These are phyloP conservation scores for Diaporthe destruens DNA, from an alignment of 2,329 filamentous ascomycete genomes.

Conservation along the genomic window DNA sequence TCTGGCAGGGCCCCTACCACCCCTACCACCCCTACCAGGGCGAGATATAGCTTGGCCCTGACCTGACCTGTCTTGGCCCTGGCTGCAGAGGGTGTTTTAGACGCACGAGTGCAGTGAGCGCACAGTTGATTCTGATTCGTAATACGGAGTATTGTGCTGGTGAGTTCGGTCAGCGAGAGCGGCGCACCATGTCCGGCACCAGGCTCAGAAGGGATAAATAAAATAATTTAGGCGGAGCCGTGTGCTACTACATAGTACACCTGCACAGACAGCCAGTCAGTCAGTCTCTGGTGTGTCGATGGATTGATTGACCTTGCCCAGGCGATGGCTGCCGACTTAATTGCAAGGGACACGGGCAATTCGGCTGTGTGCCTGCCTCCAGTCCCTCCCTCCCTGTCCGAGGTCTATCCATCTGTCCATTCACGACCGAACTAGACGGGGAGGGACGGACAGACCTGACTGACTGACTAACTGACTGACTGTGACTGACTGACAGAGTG, in stretches of 20 bases:
- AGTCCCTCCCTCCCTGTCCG: background rate
- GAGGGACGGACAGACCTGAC: background rate
- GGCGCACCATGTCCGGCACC: background rate
- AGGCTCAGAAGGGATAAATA: constrained; percentile 5
- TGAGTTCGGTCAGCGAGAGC: constrained; percentile 30
- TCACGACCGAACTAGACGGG: background rate
- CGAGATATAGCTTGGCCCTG: background rate
- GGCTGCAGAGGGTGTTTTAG: background rate
- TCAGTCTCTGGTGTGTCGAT: background rate
- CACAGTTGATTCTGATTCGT: constrained; percentile 25
- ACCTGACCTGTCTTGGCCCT: background rate
- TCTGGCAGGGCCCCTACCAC: background rate
- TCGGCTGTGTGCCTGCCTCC: background rate
- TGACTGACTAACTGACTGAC: too few relatives aligned
- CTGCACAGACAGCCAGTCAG: too few relatives aligned
- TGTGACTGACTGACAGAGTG: too few relatives aligned
- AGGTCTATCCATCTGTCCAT: too few relatives aligned
- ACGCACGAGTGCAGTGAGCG: background rate
- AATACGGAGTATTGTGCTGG: constrained; percentile 16
- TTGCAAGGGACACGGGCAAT: constrained; percentile 5
- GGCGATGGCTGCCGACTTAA: constrained; percentile 24
- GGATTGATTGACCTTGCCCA: constrained; percentile 8
- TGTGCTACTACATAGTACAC: too few relatives aligned
- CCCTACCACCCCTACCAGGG: background rate
- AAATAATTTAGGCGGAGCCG: background rate